Percentiles rank a stretch among this genome's conserved stretches.
Conservation (phyloP, 352 stramenopile genomes). For the Globisporangium solare region DNA sequence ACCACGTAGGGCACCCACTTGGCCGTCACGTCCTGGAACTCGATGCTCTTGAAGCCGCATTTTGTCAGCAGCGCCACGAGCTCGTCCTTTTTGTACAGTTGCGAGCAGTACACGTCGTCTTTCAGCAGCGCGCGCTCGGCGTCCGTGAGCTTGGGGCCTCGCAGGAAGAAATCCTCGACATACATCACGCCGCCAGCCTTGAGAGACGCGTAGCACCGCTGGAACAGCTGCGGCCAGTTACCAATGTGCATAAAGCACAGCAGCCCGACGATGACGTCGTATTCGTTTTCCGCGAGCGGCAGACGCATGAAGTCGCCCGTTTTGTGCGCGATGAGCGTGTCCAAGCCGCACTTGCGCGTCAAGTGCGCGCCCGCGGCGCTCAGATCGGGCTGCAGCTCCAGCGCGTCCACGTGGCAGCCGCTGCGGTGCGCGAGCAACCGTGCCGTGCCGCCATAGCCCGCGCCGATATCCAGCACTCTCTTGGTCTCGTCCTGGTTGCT, state of each 20-base stretch:
- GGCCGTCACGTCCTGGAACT: conserved; percentile 55
- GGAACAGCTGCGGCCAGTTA: conserved; percentile 53
- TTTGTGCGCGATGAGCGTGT: conserved; percentile 42
- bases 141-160: conserved; percentile 30
- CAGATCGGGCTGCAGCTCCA: conserved; percentile 81
- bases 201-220: conserved; percentile 48
- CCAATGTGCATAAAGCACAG: conserved; percentile 81
- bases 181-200: conserved; percentile 65
- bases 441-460: conserved; percentile 86
- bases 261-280: conserved; percentile 61
- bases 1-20: conserved; percentile 66
- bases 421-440: conserved; percentile 72
- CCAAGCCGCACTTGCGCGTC: conserved; percentile 49
- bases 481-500: conserved; percentile 15
- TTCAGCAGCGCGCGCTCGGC: conserved; percentile 41
- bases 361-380: conserved; percentile 52
- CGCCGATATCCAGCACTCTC: conserved; percentile 84
- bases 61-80: conserved; percentile 31
- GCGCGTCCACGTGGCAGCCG: conserved; percentile 53
- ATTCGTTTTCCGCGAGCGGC: conserved; percentile 19
- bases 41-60: conserved; percentile 48
- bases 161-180: conserved; percentile 75
- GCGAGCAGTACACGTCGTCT: conserved; percentile 60
- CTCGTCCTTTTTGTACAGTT: conserved; percentile 37
- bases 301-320: conserved; percentile 62